Evolutionary conservation across 768 basidiomycete genomes (phyloP).

Genomic region (Fomitopsis serialis): DNA sequence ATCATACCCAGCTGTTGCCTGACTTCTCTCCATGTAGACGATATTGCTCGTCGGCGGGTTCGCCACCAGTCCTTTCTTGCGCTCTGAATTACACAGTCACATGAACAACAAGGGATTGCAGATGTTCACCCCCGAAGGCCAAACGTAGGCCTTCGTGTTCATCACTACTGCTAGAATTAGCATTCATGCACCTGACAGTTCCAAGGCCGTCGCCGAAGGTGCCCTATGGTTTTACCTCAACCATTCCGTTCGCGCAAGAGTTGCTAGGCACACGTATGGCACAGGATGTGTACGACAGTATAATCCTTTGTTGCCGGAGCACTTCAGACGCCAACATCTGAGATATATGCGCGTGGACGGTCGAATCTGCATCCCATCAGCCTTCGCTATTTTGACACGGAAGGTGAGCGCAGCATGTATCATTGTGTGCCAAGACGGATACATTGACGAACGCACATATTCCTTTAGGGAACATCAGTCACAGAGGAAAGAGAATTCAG

Average conservation of each 20-base stretch:
- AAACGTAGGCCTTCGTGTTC: background rate
- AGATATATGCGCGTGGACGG: slow-evolving; percentile 24
- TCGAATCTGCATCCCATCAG: slow-evolving; percentile 1
- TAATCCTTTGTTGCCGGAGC: slow-evolving; percentile 33
- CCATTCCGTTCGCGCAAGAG: slow-evolving; percentile 41
- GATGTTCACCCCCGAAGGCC: background rate
- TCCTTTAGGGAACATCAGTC: background rate
- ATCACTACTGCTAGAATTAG: background rate
- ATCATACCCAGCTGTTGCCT: background rate
- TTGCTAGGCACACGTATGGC: slow-evolving; percentile 46
- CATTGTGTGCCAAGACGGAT: background rate
- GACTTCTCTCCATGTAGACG: background rate
- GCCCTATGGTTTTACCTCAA: slow-evolving; percentile 40
- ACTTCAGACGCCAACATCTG: slow-evolving; percentile 28
- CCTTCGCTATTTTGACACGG: slow-evolving; percentile 4
- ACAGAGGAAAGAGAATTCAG: background rate
- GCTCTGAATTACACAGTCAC: slow-evolving; percentile 61
- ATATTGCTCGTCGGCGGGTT: slow-evolving; percentile 67
- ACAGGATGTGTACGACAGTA: slow-evolving; percentile 32
- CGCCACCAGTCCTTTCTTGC: slow-evolving; percentile 34
- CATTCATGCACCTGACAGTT: slow-evolving; percentile 21
- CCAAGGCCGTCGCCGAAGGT: slow-evolving; percentile 51
- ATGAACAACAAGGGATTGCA: slow-evolving; percentile 27
- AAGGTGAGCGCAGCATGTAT: slow-evolving; percentile 2
- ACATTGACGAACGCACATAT: too few relatives aligned